Evolutionary conservation across 2,329 filamentous ascomycete genomes (phyloP).

Genomic region (Colletotrichum ledebouriae): DNA sequence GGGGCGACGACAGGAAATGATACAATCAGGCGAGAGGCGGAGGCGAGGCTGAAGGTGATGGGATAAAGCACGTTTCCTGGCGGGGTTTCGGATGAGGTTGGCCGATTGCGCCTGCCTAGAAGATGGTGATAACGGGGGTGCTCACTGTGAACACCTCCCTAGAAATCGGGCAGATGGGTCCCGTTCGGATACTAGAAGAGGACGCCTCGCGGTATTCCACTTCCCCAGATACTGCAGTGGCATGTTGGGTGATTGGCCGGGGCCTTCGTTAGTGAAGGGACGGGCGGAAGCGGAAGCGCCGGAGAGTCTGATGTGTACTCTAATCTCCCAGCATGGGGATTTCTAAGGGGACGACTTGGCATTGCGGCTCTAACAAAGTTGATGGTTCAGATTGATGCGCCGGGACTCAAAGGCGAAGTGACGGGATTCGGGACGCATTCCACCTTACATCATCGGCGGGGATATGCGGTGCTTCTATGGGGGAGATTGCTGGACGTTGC

Average conservation of each 20-base stretch:
- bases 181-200: constrained; percentile 14
- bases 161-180: constrained; percentile 10
- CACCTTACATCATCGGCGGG: constrained; percentile 40
- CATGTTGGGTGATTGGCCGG: background rate
- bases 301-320: constrained; percentile 21
- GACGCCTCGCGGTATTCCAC: constrained; percentile 27
- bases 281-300: constrained; percentile 26
- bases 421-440: constrained; percentile 23
- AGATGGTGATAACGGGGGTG: constrained; percentile 17
- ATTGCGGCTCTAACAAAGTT: constrained; percentile 37
- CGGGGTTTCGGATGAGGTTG: constrained; percentile 37
- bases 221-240: constrained; percentile 34
- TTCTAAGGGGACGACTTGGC: constrained; percentile 29
- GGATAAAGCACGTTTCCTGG: constrained; percentile 31
- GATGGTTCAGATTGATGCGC: constrained; percentile 20
- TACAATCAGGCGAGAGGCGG: background rate
- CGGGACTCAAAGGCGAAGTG: background rate
- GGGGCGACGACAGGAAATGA: background rate
- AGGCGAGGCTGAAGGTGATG: constrained; percentile 21
- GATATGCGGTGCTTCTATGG: constrained; percentile 30
- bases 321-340: constrained; percentile 11
- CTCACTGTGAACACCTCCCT: constrained; percentile 10
- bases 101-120: constrained; percentile 34
- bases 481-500: constrained; percentile 32
- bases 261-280: constrained; percentile 5